phyloP scores from a whole-genome alignment of 768 basidiomycete genomes.

The Suillus decipiens region DNA sequence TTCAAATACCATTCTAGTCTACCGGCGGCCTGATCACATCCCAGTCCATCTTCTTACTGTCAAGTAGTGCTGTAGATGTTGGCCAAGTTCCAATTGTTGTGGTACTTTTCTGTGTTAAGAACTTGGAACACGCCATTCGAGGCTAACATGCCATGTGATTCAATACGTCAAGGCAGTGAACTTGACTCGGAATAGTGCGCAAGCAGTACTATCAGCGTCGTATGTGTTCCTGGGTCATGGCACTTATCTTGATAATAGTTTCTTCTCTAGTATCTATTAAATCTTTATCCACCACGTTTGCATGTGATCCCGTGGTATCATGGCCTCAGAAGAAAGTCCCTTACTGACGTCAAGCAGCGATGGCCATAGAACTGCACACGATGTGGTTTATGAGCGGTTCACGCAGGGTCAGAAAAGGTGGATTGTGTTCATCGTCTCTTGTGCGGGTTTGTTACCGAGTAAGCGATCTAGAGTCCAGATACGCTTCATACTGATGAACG shows the following conservation, averaged over 20 bases:
- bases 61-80: no score
- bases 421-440: conserved; percentile 11
- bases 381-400: conserved; percentile 12
- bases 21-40: no score
- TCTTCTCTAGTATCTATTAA: not conserved
- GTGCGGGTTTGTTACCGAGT: conserved; percentile 13
- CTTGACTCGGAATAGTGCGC: no score
- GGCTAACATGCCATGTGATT: conserved; percentile 46
- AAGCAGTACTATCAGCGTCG: not conserved
- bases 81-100: no score
- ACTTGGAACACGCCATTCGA: not conserved
- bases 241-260: not conserved
- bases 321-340: conserved; percentile 13
- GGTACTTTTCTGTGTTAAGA: no score
- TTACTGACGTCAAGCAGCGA: not conserved
- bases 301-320: not conserved
- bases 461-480: not conserved
- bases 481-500: not conserved
- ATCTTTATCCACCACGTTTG: not conserved
- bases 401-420: conserved; percentile 8
- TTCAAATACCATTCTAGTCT: no score
- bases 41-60: no score
- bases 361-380: not conserved
- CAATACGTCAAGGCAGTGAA: not conserved
- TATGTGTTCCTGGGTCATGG: not conserved